Evolutionary conservation across 2,329 filamentous ascomycete species (phyloP).

Genomic region (Paracoccidioides brasiliensis): DNA sequence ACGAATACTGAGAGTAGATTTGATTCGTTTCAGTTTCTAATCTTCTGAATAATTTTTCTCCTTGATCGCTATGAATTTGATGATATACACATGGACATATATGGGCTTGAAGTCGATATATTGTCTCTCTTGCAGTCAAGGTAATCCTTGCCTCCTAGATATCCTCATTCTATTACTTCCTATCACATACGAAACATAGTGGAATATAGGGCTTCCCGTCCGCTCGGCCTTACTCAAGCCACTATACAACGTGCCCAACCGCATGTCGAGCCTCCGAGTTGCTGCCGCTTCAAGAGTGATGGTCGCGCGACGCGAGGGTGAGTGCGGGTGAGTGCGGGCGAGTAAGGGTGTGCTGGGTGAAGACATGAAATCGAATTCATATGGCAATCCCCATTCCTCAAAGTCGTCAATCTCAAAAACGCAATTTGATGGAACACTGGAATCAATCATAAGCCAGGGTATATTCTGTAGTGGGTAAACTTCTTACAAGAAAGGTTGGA

Average conservation of each 20-base stretch:
- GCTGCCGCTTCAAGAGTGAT: constrained; percentile 1
- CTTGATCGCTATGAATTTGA: too few species aligned
- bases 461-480: too few species aligned
- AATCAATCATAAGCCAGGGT: not conserved
- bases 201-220: not conserved
- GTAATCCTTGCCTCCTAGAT: too few species aligned
- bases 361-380: not conserved
- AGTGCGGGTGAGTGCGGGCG: too few species aligned
- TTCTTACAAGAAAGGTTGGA: too few species aligned
- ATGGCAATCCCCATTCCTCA: not conserved
- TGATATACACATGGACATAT: too few species aligned
- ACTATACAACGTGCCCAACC: not conserved
- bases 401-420: not conserved
- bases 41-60: too few species aligned
- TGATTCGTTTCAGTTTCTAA: too few species aligned
- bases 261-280: not conserved
- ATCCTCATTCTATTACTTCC: too few species aligned
- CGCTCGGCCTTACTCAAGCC: not conserved
- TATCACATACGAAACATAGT: not conserved
- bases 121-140: too few species aligned
- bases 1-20: not conserved
- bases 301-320: not conserved
- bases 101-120: too few species aligned
- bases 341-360: not conserved
- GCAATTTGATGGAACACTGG: not conserved